A percentile compares a stretch with the other conserved stretches of the same genome.
phyloP scores from a whole-genome alignment of 768 basidiomycete genomes.

The Hemileccinum impolitum region DNA sequence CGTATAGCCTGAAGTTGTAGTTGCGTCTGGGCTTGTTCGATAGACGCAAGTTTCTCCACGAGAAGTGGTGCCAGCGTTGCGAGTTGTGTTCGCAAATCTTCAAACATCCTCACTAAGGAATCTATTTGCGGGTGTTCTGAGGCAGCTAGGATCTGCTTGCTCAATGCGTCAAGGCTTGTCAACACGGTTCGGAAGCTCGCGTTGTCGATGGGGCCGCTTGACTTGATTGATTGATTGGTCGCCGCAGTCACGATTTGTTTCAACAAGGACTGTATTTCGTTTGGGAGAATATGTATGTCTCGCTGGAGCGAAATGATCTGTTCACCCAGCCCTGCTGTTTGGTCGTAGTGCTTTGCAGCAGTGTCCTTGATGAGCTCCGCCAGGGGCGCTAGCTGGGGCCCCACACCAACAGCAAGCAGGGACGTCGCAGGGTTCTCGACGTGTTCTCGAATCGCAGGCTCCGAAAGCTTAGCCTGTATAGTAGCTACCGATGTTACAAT shows the following conservation, averaged over 20 bases:
- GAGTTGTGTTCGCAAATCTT: slow-evolving; percentile 40
- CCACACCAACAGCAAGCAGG: slow-evolving; percentile 6
- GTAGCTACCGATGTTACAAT: neutral
- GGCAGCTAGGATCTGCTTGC: slow-evolving; percentile 8
- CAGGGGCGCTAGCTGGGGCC: slow-evolving; percentile 24
- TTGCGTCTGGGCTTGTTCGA: slow-evolving; percentile 25
- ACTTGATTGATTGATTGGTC: slow-evolving; percentile 1
- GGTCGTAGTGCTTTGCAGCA: slow-evolving; percentile 35
- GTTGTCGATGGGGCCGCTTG: neutral
- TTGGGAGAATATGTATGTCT: slow-evolving; percentile 28
- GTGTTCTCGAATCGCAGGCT: slow-evolving; percentile 19
- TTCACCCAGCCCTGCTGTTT: slow-evolving; percentile 32
- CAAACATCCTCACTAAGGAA: slow-evolving; percentile 33
- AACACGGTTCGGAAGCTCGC: slow-evolving; percentile 7
- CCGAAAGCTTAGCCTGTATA: slow-evolving; percentile 18
- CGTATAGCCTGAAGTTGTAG: slow-evolving; percentile 15
- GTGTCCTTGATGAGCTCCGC: slow-evolving; percentile 34
- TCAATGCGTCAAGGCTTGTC: slow-evolving; percentile 18
- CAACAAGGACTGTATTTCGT: slow-evolving; percentile 22
- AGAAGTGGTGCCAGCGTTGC: slow-evolving; percentile 36
- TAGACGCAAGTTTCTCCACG: slow-evolving; percentile 30
- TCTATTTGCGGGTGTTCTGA: slow-evolving; percentile 13
- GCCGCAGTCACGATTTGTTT: slow-evolving; percentile 2
- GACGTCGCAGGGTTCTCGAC: slow-evolving; percentile 15
- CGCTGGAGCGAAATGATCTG: slow-evolving; percentile 33